Base-by-base conservation (phyloP, 441 rosid species). In the Gossypium gossypioides region DNA sequence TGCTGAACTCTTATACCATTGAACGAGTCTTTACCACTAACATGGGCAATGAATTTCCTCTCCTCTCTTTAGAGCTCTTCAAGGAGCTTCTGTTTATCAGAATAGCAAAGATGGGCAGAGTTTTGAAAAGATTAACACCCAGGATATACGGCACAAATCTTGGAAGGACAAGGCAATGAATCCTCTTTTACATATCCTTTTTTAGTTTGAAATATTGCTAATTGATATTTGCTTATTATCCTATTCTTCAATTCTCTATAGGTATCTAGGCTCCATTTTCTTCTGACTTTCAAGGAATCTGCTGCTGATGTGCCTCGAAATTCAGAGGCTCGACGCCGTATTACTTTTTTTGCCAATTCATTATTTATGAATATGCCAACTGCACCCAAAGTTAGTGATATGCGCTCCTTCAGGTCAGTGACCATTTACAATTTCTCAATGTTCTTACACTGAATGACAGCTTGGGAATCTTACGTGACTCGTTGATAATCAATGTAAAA, bases 271-370 rank as follows among this genome's bases (percentile, higher is more conserved):
- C 93, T 95, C 60, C 74, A 75, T 79, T 80, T 92, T 75, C 96
- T 92, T 73, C 75, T 92, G 76, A 91, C 96, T 22, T 88, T 91
- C 70, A 95, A 91, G 89, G 98, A 95, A 81, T 91, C 99, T 69
- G 99, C 97, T 48, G 90, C 89, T 67, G 90, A 95, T 37, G 89
- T 95, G 75, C 99, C 99, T 56, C 87, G 82, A 54, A 91, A 84
- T 80, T 85, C 90, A 83, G 99, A 95, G 48, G 99, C 98, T 80
- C 95, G 99, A 15, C 96, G 99, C 50, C 91, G 99, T 51, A 88
- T 95, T 79, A 92, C 97, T 48, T 95, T 95, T 85, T 95, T 95
- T 79, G 89, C 99, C 68, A 95, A 95, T 77, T 92, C 99, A 72
- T 79, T 95, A 69, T 92, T 87, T 80, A 95, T 95, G 99, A 86